Evolutionary conservation across 441 rosid species (phyloP), one percentile per base, ranked within the genome.

Genomic region (Corymbia calophylla): DNA sequence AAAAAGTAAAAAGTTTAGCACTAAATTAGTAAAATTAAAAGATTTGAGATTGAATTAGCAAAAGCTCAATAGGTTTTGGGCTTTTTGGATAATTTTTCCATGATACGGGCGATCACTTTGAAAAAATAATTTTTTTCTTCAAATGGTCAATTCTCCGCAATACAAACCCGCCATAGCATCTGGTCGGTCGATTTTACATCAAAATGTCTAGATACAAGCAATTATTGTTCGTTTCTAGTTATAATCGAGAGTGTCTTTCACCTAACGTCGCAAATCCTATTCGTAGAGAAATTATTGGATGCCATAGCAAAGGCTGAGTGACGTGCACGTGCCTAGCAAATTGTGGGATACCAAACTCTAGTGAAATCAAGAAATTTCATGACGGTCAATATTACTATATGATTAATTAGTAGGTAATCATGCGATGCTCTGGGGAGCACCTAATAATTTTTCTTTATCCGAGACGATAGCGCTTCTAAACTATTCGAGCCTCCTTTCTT

Each of bases 231-330:
- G 5, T 70, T 35, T 6, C 48, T 70, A 39, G 19, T 19, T 70
- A 11, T 19, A 35, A 70, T 70, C 23, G 0, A 70, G 29, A 70
- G 48, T 19, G 3, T 70, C 82, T 19, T 10, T 35, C 5, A 5
- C 0, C 48, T 10, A 35, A 3, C 16, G 2, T 3, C 0, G 48
- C 0, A 0, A 70, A 9, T 11, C 29, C 0, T 70, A 35, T 70
- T 39, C 12, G 23, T 70, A 4, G 48, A 39, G 8, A 70, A 19
- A 70, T 10, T 10, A 35, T 35, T 70, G 82, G 82, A 35, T 19
- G 1, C 29, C 35, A 16, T 39, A 73, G 82, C 25, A 39, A 39
- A 73, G 29, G 9, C 29, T 15, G 25, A 21, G 16, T 21, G 82
- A 73, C 29, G 82, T 39, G 82, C 82, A 0, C 17, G 82, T 21